Evolutionary conservation across 1,284 basidiomycete genomes (phyloP), one percentile per base, ranked within the genome.

Genomic region (Tremellales sp.): DNA sequence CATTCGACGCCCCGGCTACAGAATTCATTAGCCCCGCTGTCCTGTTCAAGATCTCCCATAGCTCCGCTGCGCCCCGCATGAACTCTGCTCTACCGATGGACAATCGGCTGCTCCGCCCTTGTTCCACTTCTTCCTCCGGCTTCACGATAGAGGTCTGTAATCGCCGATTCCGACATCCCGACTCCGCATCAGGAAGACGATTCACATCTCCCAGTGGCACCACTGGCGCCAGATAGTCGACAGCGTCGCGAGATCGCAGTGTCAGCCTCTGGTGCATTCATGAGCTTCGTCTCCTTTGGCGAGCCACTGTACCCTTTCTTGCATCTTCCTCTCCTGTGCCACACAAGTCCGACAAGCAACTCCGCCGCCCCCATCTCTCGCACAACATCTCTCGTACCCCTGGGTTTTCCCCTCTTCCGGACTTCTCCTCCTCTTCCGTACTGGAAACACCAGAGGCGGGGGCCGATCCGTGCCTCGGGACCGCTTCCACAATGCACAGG

Each of bases 401-500:
- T 36, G 8, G 34, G n/a, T 21, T 18, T 36, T 21, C 18, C 8
- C 34, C 34, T 36, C 34, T 8, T 36, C 34, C 8, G 24, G 22
- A 24, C 22, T 25, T 24, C 37, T 26, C 27, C 7, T 21, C 19
- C 46, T 26, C 46, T 50, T 53, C 22, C 50, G 38, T 18, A 29
- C 18, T 16, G 56, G 56, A 36, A 60, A 60, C 9, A 54, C 25
- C 1, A 60, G 38, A 13, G 58, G 58, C 34, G 58, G 35, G 2
- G 58, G 58, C 22, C 58, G 40, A 53, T 62, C 58, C 5, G 50
- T 53, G 10, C 58, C 58, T 47, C 60, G 50, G 10, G 47, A 47
- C 24, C 60, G 41, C 31, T 60, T 62, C 60, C 60, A 60, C n/a
- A 62, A 33, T 29, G 60, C 57, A 54, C 60, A 62, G 8, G 60